A percentile compares a stretch with the other conserved stretches of the same genome.
phyloP scores from a whole-genome alignment of 805 yeast species.

The Kuraishia capsulata region DNA sequence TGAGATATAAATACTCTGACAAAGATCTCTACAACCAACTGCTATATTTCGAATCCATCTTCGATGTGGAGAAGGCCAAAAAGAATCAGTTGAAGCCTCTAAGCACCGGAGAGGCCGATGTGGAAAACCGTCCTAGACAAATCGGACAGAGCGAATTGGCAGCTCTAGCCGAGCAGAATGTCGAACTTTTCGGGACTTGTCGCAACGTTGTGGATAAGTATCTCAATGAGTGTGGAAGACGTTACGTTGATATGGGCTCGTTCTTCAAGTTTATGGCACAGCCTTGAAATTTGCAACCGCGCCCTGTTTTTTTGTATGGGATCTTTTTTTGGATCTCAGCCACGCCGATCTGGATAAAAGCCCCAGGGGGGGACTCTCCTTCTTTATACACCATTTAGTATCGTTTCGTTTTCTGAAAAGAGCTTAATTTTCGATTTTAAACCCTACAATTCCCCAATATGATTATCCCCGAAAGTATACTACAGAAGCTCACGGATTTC shows the following conservation, averaged over 20 bases:
- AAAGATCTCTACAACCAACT: constrained; percentile 81
- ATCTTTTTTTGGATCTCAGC: too few species aligned
- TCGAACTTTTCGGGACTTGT: constrained; percentile 45
- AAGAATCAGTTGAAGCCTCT: constrained; percentile 45
- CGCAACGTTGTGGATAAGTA: constrained; percentile 62
- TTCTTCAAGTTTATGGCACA: constrained; percentile 56
- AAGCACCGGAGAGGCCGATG: constrained; percentile 16
- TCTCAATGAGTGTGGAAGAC: constrained; percentile 72
- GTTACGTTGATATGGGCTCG: constrained; percentile 77
- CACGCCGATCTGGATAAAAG: too few species aligned
- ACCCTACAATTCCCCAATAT: too few species aligned
- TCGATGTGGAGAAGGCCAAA: constrained; percentile 76
- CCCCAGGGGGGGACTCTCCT: too few species aligned
- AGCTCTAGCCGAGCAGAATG: constrained; percentile 75
- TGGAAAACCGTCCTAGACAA: constrained; percentile 12
- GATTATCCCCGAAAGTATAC: too few species aligned
- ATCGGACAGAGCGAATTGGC: constrained; percentile 45
- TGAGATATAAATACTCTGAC: constrained; percentile 70
- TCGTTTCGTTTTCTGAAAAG: too few species aligned
- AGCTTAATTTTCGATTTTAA: too few species aligned
- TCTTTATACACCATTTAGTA: too few species aligned
- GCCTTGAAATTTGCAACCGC: neutral
- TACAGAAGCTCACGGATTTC: too few species aligned
- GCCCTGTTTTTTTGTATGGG: neutral
- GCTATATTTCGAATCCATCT: constrained; percentile 66